phyloP scores from a whole-genome alignment of 768 basidiomycete genomes.

The Lactarius vividus region DNA sequence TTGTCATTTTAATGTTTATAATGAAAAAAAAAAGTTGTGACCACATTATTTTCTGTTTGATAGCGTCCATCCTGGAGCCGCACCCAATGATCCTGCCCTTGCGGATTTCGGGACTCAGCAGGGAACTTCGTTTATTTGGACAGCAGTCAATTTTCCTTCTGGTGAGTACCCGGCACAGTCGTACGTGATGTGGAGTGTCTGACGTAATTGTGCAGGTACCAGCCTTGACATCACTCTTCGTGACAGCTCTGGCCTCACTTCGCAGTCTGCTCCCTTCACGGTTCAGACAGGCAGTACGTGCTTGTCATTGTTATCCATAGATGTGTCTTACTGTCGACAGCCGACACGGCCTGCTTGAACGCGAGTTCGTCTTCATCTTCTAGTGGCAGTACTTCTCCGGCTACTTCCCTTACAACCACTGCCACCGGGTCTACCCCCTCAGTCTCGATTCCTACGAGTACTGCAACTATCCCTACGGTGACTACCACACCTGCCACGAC shows the following conservation, averaged over 20 bases:
- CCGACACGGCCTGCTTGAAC: slow-evolving; percentile 40
- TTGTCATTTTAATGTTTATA: slow-evolving; percentile 29
- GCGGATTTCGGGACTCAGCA: slow-evolving; percentile 44
- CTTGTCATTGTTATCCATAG: slow-evolving; percentile 5
- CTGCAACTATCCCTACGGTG: slow-evolving; percentile 1
- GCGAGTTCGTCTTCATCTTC: slow-evolving; percentile 26
- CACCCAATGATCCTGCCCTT: slow-evolving; percentile 46
- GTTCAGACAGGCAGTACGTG: slow-evolving; percentile 38
- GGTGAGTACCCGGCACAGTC: slow-evolving; percentile 37
- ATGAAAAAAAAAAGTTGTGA: neutral
- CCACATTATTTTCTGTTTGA: neutral
- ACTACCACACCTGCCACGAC: neutral
- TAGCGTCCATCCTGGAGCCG: slow-evolving; percentile 55
- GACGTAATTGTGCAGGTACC: slow-evolving; percentile 39
- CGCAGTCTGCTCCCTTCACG: slow-evolving; percentile 52
- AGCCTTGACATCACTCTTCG: slow-evolving; percentile 56
- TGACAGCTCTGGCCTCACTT: slow-evolving; percentile 53
- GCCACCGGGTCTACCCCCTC: slow-evolving; percentile 4
- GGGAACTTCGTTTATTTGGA: slow-evolving; percentile 51
- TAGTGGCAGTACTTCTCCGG: neutral
- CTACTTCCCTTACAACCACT: slow-evolving; percentile 11
- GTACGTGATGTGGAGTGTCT: neutral
- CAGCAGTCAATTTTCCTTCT: slow-evolving; percentile 42
- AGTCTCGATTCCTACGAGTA: neutral
- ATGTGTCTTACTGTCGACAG: slow-evolving; percentile 24